Base-by-base conservation (phyloP, 1,139 yeast genomes). In the Sugiyamaella neomexicana region DNA sequence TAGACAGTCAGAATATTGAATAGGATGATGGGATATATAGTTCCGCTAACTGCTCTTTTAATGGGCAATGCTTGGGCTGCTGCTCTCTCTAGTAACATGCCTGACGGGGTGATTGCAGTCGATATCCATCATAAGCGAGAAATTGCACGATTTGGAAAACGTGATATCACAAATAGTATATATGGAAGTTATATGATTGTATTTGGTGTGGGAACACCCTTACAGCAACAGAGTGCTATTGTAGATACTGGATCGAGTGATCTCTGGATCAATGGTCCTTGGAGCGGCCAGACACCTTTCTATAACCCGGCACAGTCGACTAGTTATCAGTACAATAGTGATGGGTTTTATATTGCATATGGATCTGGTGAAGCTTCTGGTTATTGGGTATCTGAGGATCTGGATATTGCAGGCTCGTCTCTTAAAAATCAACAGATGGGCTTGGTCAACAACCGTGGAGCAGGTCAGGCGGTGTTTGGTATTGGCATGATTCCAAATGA, bases 381-480 rank as follows among this genome's bases (percentile, higher is more conserved):
- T 8, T 60, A 71, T 52, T 80, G 82, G 80, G 81, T 77, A 5
- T 59, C 68, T 42, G 85, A 80, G 59, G 66, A 68, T 29, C 71
- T 80, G 5, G 53, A 54, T 2, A 60, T 80, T 39, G 78, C 76
- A 15, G 68, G 69, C 54, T 61, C 69, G 15, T 66, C 69, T 2
- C 67, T 81, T 20, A 52, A 66, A 5, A 65, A 70, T 55, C 72
- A 79, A 51, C 71, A 75, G 12, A 72, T 80, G 64, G 83, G 81
- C 1, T 67, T 79, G 31, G 82, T 76, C 27, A 71, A 74, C 59
- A 65, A 65, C 40, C 70, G 79, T 12, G 68, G 74, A 16, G 75
- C 80, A 6, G 72, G 74, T 25, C 68, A 74, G 27, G 80, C 81
- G 17, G 80, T 80, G n/a, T 71, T 80, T 48, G 85, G 85, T 2